These are phyloP conservation scores for Capsicum pubescens DNA, from an alignment of 257 asterid species.

Conservation along the genomic window DNA sequence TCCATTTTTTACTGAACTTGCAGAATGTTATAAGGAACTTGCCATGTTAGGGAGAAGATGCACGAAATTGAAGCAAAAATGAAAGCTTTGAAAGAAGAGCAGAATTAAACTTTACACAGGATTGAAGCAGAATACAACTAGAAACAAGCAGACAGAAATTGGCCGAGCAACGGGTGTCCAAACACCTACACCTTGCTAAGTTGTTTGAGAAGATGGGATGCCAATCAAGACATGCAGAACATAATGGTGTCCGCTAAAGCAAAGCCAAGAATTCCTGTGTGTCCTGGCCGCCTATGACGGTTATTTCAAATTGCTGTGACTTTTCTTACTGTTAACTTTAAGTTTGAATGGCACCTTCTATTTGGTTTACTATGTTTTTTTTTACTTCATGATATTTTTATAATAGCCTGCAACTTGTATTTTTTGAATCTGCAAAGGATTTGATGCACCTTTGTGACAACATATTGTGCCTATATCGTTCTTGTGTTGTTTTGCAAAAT, in stretches of 20 bases:
- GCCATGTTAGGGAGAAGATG: conserved; percentile 77
- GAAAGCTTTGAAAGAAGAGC: conserved; percentile 76
- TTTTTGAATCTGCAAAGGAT: neutral
- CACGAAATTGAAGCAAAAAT: conserved; percentile 84
- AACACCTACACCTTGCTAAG: conserved; percentile 65
- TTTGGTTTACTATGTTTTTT: neutral
- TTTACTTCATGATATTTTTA: neutral
- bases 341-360: neutral
- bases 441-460: neutral
- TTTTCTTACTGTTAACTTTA: no score
- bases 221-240: conserved; percentile 44
- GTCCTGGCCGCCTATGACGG: neutral
- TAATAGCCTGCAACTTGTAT: neutral
- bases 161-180: conserved; percentile 89
- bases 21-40: conserved; percentile 77
- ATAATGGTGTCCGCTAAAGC: conserved; percentile 39
- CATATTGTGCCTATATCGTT: neutral
- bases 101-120: conserved; percentile 59
- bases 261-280: neutral
- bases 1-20: conserved; percentile 44
- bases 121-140: conserved; percentile 72
- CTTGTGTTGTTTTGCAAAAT: no score
- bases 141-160: conserved; percentile 53
- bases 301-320: neutral
- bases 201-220: conserved; percentile 81